Evolutionary conservation across 495 filamentous ascomycete species (phyloP).

Genomic region (Rhypophila decipiens): DNA sequence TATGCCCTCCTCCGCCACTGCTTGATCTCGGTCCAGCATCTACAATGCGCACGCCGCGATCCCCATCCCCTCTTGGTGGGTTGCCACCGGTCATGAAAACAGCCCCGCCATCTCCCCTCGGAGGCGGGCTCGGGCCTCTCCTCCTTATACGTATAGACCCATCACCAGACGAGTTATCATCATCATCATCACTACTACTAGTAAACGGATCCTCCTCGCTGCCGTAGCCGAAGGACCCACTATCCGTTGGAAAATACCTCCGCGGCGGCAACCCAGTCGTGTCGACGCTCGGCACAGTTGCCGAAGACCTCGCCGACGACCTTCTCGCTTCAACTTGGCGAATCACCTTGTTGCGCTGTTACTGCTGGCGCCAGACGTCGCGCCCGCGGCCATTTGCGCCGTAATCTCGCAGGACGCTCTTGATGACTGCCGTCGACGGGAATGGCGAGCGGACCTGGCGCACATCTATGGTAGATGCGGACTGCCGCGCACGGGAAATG

Average conservation of each 20-base stretch:
- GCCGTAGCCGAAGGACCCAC: too few species aligned
- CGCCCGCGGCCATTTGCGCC: conserved; percentile 1
- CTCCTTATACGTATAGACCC: not conserved
- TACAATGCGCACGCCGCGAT: too few species aligned
- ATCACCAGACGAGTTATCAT: not conserved
- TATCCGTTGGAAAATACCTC: too few species aligned
- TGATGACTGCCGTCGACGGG: not conserved
- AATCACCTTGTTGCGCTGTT: not conserved
- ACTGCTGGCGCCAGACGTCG: conserved; percentile 1
- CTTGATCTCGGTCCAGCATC: too few species aligned
- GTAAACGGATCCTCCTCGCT: not conserved
- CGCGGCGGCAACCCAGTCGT: not conserved
- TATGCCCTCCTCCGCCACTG: too few species aligned
- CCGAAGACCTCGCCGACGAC: not conserved
- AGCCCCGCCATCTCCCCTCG: not conserved
- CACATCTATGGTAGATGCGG: too few species aligned
- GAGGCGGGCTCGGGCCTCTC: not conserved
- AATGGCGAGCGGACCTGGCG: too few species aligned
- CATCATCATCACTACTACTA: not conserved
- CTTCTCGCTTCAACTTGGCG: not conserved
- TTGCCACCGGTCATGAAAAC: not conserved
- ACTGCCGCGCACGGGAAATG: too few species aligned
- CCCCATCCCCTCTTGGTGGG: too few species aligned
- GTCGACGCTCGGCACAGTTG: not conserved
- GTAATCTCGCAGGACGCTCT: conserved; percentile 1